Evolutionary conservation across 192 early-diverging fungal species (phyloP).

Genomic region (Rhizoclosmatium globosum): DNA sequence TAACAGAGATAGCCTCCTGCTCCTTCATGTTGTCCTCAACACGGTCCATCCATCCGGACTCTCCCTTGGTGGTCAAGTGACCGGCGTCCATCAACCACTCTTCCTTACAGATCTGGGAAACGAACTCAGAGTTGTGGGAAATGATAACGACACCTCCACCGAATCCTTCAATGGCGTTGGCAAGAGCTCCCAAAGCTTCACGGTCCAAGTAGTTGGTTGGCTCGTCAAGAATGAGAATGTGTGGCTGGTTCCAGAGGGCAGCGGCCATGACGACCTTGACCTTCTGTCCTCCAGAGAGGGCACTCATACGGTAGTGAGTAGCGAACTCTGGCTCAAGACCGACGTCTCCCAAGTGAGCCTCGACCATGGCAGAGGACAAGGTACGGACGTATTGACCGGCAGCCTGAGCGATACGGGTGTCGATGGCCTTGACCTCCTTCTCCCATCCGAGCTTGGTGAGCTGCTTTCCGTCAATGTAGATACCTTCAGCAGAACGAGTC

Average conservation of each 20-base stretch:
- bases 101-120: slow-evolving; percentile 74
- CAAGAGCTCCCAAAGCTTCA: slow-evolving; percentile 78
- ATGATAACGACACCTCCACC: slow-evolving; percentile 86
- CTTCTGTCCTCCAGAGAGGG: slow-evolving; percentile 85
- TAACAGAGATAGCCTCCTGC: slow-evolving; percentile 51
- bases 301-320: slow-evolving; percentile 76
- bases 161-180: slow-evolving; percentile 76
- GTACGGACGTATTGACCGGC: slow-evolving; percentile 77
- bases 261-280: slow-evolving; percentile 88
- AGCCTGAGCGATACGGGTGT: slow-evolving; percentile 78
- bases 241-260: slow-evolving; percentile 86
- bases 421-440: slow-evolving; percentile 80
- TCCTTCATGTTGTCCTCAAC: slow-evolving; percentile 55
- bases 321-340: slow-evolving; percentile 82
- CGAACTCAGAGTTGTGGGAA: slow-evolving; percentile 86
- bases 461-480: slow-evolving; percentile 34
- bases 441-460: slow-evolving; percentile 69
- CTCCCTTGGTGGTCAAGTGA: slow-evolving; percentile 55
- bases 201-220: slow-evolving; percentile 80
- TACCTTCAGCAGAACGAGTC: slow-evolving; percentile 58
- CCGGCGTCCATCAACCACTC: slow-evolving; percentile 79
- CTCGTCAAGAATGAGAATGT: slow-evolving; percentile 84
- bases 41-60: slow-evolving; percentile 41
- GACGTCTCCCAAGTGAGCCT: slow-evolving; percentile 76
- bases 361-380: slow-evolving; percentile 71